A percentile compares a stretch with the other conserved stretches of the same genome.
phyloP scores from a whole-genome alignment of 805 yeast species.

The Maudiozyma turicensis region DNA sequence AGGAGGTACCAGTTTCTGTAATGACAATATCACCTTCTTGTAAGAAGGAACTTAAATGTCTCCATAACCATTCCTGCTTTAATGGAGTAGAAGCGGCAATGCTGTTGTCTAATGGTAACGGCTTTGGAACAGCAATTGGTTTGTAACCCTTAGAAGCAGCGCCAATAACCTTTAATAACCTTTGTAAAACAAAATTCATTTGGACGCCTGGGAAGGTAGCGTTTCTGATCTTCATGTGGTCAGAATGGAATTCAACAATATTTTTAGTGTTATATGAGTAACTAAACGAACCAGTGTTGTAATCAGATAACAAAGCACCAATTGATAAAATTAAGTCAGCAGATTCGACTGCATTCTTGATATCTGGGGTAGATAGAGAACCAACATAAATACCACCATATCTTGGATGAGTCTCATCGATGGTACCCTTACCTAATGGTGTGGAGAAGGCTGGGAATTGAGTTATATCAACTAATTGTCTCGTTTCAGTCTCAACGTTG shows the following conservation, averaged over 20 bases:
- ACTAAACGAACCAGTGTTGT: constrained; percentile 79
- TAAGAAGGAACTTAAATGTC: constrained; percentile 48
- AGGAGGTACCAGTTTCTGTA: constrained; percentile 65
- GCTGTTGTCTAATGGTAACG: neutral
- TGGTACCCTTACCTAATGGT: constrained; percentile 78
- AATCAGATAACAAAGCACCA: constrained; percentile 76
- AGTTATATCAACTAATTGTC: constrained; percentile 48
- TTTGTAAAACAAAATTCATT: constrained; percentile 46
- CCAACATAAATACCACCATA: constrained; percentile 82
- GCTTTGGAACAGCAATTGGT: constrained; percentile 46
- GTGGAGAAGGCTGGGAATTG: constrained; percentile 74
- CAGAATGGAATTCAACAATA: constrained; percentile 68
- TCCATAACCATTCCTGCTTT: constrained; percentile 61
- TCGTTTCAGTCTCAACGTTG: constrained; percentile 48
- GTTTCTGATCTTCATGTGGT: constrained; percentile 54
- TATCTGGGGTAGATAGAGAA: constrained; percentile 57
- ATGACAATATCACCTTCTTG: constrained; percentile 54
- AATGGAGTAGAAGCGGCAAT: constrained; percentile 35
- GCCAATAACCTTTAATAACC: constrained; percentile 31
- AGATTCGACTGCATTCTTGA: constrained; percentile 56
- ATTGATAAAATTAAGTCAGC: constrained; percentile 66
- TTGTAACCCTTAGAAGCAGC: constrained; percentile 33
- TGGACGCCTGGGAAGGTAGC: constrained; percentile 62
- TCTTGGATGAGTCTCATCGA: constrained; percentile 59
- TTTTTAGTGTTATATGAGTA: constrained; percentile 62